Evolutionary conservation across 768 basidiomycete species (phyloP), one percentile per base, ranked within the genome.

Genomic region (Tylopilus cervinicoccineus): DNA sequence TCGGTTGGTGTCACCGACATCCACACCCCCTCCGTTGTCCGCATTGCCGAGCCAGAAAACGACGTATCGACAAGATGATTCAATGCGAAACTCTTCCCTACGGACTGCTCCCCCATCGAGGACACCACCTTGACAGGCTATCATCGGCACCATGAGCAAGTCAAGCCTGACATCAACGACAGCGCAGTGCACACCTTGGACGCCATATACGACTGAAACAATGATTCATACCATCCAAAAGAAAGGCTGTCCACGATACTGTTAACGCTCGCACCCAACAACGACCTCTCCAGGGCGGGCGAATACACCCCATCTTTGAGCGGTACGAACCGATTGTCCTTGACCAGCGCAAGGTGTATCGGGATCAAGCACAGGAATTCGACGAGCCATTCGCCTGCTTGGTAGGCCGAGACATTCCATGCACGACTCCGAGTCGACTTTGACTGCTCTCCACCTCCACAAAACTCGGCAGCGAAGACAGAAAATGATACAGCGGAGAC

Each of bases 171-270:
- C n/a, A n/a, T n/a, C n/a, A n/a, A n/a, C 9, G 26, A 26, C 26
- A 5, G 26, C 26, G 9, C 3, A 0, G 17, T 7, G 38, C 62
- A 7, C 39, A 74, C 80, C 73, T 77, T 83, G 19, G 67, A 65
- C 1, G 76, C 76, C 76, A 78, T 75, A 45, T 83, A 84, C 0
- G 80, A 81, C 54, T 76, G 76, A 53, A 84, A 79, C 16, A 84
- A 67, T 4, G 76, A 77, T 51, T 83, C 81, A 26, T 83, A 82
- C 81, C 81, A 83, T 2, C 80, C 81, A 44, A 83, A 73, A 1
- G 77, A 74, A 8, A 83, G 55, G 34, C 54, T 70, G 48, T 83
- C 76, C 14, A 81, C 76, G 23, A 84, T 78, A 19, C 68, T 69
- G 23, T 69, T 72, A 22, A 84, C 74, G 32, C 79, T 77, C 0